A percentile compares a stretch with the other conserved stretches of the same genome.
These are phyloP conservation scores for Nephromyces sp. DNA, from an alignment of 169 alveolate species.

Conservation along the genomic window DNA sequence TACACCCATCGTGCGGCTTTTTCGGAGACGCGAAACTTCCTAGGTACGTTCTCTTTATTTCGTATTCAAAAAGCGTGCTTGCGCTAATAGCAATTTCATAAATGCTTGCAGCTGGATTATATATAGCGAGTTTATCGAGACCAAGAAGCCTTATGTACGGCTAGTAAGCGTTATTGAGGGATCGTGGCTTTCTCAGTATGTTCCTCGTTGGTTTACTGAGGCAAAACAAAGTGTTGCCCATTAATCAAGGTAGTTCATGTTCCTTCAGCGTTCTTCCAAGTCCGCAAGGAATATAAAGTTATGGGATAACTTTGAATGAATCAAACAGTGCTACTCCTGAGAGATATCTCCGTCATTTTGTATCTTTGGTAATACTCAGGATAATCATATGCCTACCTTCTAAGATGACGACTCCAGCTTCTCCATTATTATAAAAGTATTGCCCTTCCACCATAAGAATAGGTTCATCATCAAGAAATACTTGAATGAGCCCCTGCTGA, in stretches of 20 bases:
- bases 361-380: no score
- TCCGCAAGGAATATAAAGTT: no score
- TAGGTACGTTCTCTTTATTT: neutral
- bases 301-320: no score
- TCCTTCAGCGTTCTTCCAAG: no score
- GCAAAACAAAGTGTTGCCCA: no score
- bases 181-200: slow-evolving; percentile 83
- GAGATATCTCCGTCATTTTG: no score
- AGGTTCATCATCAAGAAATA: neutral
- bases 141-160: slow-evolving; percentile 90
- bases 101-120: slow-evolving; percentile 77
- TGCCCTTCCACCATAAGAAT: neutral
- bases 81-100: no score
- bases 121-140: slow-evolving; percentile 94
- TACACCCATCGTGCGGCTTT: neutral
- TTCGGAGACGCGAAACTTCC: neutral
- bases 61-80: neutral
- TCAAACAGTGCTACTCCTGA: neutral
- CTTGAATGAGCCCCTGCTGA: neutral
- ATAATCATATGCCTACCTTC: no score
- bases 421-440: neutral
- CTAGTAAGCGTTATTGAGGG: slow-evolving; percentile 95
- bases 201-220: slow-evolving; percentile 41
- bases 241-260: no score
- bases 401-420: neutral